These are phyloP conservation scores for Neonectria ditissima DNA, from an alignment of 2,329 filamentous ascomycete species.

Conservation along the genomic window DNA sequence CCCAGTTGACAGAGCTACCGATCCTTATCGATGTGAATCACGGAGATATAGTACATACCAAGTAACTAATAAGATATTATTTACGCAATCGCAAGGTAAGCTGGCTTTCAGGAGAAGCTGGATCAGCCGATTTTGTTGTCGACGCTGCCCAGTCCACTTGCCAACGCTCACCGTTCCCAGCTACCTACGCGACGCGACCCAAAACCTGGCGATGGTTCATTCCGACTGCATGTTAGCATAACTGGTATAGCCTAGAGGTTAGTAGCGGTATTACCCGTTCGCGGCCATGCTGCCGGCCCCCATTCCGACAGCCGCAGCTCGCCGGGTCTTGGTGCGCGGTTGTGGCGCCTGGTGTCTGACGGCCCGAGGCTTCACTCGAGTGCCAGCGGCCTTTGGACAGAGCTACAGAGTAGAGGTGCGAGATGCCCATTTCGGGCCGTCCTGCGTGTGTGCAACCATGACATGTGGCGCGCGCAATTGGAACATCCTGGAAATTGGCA, in stretches of 20 bases:
- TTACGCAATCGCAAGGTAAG: neutral
- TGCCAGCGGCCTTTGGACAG: neutral
- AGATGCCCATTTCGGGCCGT: slow-evolving; percentile 1
- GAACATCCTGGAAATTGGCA: slow-evolving; percentile 40
- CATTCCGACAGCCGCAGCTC: neutral
- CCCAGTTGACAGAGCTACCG: slow-evolving; percentile 11
- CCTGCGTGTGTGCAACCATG: slow-evolving; percentile 11
- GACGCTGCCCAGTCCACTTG: slow-evolving; percentile 5
- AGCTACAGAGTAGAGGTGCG: neutral
- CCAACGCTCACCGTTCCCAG: slow-evolving; percentile 6
- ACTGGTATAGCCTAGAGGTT: slow-evolving; percentile 5
- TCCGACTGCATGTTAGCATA: slow-evolving; percentile 8
- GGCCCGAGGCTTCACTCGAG: neutral
- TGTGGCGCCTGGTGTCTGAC: slow-evolving; percentile 13
- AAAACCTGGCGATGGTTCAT: slow-evolving; percentile 9
- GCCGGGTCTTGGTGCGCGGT: slow-evolving; percentile 4
- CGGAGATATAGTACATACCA: neutral
- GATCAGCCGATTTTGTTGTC: slow-evolving; percentile 5
- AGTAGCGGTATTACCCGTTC: slow-evolving; percentile 7
- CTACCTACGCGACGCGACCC: neutral
- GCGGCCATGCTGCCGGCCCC: neutral
- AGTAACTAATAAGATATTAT: neutral
- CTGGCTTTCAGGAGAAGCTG: neutral
- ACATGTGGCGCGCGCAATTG: slow-evolving; percentile 25
- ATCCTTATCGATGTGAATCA: slow-evolving; percentile 1